Conservation (phyloP, 495 filamentous ascomycete species). For the Xylaria bambusicola region DNA sequence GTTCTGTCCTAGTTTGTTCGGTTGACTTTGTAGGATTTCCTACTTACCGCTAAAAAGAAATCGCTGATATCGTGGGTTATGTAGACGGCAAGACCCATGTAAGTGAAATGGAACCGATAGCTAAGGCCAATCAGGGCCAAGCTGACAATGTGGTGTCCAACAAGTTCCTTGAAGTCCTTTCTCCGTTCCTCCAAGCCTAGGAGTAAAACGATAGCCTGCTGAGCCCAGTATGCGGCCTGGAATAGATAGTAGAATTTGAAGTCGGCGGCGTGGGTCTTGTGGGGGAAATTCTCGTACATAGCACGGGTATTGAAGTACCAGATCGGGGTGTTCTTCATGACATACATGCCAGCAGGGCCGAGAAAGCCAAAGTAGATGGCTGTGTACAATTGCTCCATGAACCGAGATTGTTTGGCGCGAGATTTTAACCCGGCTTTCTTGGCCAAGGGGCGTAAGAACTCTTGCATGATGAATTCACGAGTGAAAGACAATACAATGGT, state of each 20-base stretch:
- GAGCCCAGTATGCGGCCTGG: slow-evolving; percentile 93
- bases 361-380: slow-evolving; percentile 91
- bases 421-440: slow-evolving; percentile 67
- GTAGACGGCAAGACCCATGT: slow-evolving; percentile 96
- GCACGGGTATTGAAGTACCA: slow-evolving; percentile 95
- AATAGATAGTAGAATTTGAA: slow-evolving; percentile 98
- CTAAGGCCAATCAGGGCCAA: slow-evolving; percentile 83
- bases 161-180: slow-evolving; percentile 95
- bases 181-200: slow-evolving; percentile 91
- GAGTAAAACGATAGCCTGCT: slow-evolving; percentile 88
- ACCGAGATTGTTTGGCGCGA: slow-evolving; percentile 80
- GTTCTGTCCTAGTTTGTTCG: not conserved
- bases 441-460: slow-evolving; percentile 78
- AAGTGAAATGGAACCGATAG: slow-evolving; percentile 98
- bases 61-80: slow-evolving; percentile 96
- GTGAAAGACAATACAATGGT: slow-evolving; percentile 87
- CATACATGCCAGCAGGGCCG: slow-evolving; percentile 84
- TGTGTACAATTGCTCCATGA: slow-evolving; percentile 98
- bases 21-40: not conserved
- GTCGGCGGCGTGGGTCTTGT: slow-evolving; percentile 75
- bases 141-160: slow-evolving; percentile 91
- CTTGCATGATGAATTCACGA: slow-evolving; percentile 96
- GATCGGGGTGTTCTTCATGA: slow-evolving; percentile 88
- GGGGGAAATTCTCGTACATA: slow-evolving; percentile 92
- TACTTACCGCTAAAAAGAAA: slow-evolving; percentile 91